These are phyloP conservation scores for Lentinus tigrinus DNA, from an alignment of 768 basidiomycete species.

Conservation along the genomic window DNA sequence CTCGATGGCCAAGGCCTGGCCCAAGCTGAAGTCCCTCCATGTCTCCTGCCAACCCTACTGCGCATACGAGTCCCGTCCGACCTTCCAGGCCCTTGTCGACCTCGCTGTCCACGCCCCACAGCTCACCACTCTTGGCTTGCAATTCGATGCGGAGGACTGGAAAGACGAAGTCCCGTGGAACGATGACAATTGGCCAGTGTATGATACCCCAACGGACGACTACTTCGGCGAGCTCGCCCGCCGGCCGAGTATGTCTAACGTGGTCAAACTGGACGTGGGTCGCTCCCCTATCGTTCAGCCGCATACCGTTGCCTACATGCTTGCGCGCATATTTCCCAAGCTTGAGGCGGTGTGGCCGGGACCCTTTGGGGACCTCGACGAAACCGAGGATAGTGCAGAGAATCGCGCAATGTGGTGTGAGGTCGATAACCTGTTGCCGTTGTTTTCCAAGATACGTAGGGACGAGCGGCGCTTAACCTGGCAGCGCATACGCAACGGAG, in stretches of 20 bases:
- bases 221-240: neutral
- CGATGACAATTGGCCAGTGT: no score
- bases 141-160: neutral
- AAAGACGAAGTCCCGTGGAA: no score
- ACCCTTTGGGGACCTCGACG: neutral
- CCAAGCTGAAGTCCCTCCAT: neutral
- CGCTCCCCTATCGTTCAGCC: neutral
- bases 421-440: no score
- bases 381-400: no score
- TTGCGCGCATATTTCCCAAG: neutral
- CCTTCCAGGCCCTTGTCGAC: slow-evolving; percentile 2
- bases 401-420: no score
- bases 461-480: no score
- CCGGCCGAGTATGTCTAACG: no score
- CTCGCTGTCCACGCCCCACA: slow-evolving; percentile 2
- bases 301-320: neutral
- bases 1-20: slow-evolving; percentile 10
- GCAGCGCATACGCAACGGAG: no score
- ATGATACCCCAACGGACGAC: neutral
- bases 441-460: no score
- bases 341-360: neutral
- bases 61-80: neutral
- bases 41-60: neutral
- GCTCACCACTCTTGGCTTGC: neutral
- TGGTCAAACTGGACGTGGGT: neutral